Evolutionary conservation across 2,329 filamentous ascomycete species (phyloP).

Genomic region (Elsinoe arachidis): DNA sequence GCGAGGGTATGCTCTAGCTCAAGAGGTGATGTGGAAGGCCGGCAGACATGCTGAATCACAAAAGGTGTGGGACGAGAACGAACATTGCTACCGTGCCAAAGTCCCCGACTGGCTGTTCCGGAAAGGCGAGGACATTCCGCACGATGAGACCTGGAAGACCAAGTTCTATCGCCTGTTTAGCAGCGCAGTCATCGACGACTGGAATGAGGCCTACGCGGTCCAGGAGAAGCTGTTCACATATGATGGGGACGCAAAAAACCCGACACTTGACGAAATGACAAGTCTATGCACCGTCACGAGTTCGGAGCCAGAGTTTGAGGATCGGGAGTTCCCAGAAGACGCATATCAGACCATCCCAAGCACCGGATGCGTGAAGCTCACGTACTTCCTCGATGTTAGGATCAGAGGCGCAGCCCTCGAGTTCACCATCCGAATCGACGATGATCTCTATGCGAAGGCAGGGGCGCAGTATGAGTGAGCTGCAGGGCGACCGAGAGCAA

Average conservation of each 20-base stretch:
- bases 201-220: neutral
- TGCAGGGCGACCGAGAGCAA: too few relatives aligned
- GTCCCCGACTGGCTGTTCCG: neutral
- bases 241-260: neutral
- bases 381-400: too few relatives aligned
- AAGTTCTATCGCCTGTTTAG: neutral
- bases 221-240: neutral
- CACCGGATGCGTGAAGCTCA: too few relatives aligned
- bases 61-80: constrained; percentile 39
- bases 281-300: too few relatives aligned
- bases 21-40: neutral
- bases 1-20: constrained; percentile 9
- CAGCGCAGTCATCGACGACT: neutral
- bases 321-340: too few relatives aligned
- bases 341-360: too few relatives aligned
- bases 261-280: neutral
- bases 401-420: too few relatives aligned
- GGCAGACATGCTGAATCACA: constrained; percentile 60
- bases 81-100: neutral
- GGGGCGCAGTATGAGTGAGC: too few relatives aligned
- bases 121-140: neutral
- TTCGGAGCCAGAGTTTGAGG: too few relatives aligned
- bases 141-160: neutral
- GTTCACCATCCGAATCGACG: too few relatives aligned
- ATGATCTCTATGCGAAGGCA: too few relatives aligned